phyloP scores from a whole-genome alignment of 169 alveolate species.

The Cyclospora cayetanensis region DNA sequence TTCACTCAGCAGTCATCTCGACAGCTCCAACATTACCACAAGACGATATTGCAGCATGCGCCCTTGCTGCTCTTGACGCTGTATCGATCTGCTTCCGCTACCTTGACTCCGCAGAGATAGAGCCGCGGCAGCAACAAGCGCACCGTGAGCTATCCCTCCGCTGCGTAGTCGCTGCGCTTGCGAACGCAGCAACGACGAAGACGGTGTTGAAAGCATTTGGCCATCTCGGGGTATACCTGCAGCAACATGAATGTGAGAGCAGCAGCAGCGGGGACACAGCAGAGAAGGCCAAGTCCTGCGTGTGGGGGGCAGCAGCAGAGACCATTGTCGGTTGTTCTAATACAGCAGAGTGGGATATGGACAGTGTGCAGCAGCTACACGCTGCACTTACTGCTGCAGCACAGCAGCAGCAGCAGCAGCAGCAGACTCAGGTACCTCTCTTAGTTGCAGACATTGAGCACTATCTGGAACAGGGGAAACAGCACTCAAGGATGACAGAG shows the following conservation, averaged over 20 bases:
- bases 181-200: not conserved
- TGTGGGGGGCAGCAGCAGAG: slow-evolving; percentile 58
- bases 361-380: slow-evolving; percentile 23
- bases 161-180: slow-evolving; percentile 28
- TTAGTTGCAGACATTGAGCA: not conserved
- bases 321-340: not conserved
- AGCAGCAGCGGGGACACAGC: not conserved
- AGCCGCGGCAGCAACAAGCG: slow-evolving; percentile 38
- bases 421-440: not conserved
- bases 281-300: not conserved
- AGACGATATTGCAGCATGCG: slow-evolving; percentile 43
- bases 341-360: not conserved
- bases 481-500: not conserved
- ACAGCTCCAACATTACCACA: slow-evolving; percentile 30
- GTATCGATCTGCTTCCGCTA: not conserved
- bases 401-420: not conserved
- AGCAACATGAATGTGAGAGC: not conserved
- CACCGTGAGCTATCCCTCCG: not conserved
- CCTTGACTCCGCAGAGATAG: not conserved
- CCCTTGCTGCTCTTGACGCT: slow-evolving; percentile 22
- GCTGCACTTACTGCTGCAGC: slow-evolving; percentile 6
- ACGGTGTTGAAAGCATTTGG: slow-evolving; percentile 21
- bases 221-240: not conserved
- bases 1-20: not conserved
- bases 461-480: slow-evolving; percentile 19